Base-by-base conservation (phyloP, 768 basidiomycete species). In the Agaricus sinodeliciosus region DNA sequence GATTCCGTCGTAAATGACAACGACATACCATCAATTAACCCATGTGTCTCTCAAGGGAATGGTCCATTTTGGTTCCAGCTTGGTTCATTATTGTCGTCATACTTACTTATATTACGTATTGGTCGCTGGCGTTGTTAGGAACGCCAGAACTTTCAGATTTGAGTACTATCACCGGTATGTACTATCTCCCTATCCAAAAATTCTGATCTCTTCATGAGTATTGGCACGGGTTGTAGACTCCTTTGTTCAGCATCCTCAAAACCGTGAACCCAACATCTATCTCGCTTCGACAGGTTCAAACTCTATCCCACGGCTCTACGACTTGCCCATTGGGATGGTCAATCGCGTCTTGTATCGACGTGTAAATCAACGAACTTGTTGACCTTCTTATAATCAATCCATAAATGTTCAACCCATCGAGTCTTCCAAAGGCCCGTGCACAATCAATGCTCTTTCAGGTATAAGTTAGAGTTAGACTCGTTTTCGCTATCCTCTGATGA, bases 21-120 rank as follows among this genome's bases (percentile, higher is more conserved):
- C 11, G 5, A 39, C 12, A 43, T 28, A 18, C 26, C 42, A 16
- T 43, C 2, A 26, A 18, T 46, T 54, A 35, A 49, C 40, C 25
- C 7, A 51, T 48, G 19, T 25, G 19, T 54, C 43, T 13, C 45
- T n/a, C 15, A 57, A 93, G 91, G 16, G 90, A 94, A 73, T 94
- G 92, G 91, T 79, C 89, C 25, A 60, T 94, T 25, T 78, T 93
- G 16, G 61, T 93, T 15, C 92, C 92, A 25, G 79, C 92, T 4
- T 94, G 85, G 71, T 77, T 85, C 9, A 70, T 89, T 48, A 70
- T 92, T 46, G 57, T 84, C 9, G 78, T 83, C 48, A 76, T 93
- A 48, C 75, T 87, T 55, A 85, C 89, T 5, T 94, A 93, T 65
- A 76, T 82, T 61, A 72, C 77, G 5, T 93, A 94, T 63, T 84